Percentiles rank a stretch among this genome's conserved stretches.
phyloP scores from a whole-genome alignment of 2,329 filamentous ascomycete genomes.

The Aspergillus fructus region DNA sequence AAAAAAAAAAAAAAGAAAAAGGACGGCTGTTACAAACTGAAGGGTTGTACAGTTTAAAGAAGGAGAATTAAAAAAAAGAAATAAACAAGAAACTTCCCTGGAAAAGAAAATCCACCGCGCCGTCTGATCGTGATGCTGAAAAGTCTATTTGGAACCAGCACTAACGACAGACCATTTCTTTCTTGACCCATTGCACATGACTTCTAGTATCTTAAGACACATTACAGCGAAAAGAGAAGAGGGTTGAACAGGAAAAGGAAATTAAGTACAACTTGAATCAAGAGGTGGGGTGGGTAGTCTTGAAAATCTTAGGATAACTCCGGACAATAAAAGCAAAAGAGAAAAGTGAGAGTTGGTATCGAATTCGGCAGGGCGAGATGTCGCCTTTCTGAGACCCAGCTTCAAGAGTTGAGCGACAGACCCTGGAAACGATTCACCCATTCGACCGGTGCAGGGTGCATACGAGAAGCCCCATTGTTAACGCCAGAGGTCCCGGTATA shows the following conservation, averaged over 20 bases:
- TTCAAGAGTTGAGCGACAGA: conserved; percentile 65
- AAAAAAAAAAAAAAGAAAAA: background rate
- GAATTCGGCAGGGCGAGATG: background rate
- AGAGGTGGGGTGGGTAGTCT: conserved; percentile 4
- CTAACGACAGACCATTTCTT: conserved; percentile 28
- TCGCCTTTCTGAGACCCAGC: background rate
- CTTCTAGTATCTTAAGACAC: conserved; percentile 26
- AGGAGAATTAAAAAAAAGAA: background rate
- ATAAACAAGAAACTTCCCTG: background rate
- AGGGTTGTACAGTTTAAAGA: background rate
- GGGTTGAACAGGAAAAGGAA: conserved; percentile 2
- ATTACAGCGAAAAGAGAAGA: conserved; percentile 8
- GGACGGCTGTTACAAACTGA: background rate
- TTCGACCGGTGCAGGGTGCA: conserved; percentile 47
- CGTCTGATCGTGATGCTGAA: conserved; percentile 25
- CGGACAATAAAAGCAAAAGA: background rate
- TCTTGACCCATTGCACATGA: conserved; percentile 25
- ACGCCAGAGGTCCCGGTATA: conserved; percentile 34
- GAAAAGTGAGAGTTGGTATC: background rate
- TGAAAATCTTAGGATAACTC: background rate
- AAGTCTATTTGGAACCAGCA: conserved; percentile 33
- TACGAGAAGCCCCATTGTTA: conserved; percentile 32
- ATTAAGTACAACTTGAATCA: conserved; percentile 14
- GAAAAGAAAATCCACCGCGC: conserved; percentile 12
- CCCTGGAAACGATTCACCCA: conserved; percentile 68